Evolutionary conservation across 2,329 filamentous ascomycete genomes (phyloP).

Genomic region (Xylariaceae sp.): DNA sequence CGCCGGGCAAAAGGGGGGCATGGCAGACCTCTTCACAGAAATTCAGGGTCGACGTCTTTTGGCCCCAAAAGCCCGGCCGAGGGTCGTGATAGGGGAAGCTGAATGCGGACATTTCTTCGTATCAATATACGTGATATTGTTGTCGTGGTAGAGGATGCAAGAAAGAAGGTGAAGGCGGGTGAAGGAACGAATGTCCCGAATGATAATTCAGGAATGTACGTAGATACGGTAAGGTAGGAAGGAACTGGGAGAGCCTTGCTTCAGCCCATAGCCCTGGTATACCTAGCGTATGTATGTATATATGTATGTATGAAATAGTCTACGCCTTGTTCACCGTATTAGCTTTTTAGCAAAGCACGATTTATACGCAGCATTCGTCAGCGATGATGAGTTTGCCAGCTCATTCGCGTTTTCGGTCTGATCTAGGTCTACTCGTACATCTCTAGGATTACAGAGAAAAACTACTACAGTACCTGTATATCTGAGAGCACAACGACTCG

Average conservation of each 20-base stretch:
- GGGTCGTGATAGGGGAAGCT: constrained; percentile 43
- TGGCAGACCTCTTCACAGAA: constrained; percentile 77
- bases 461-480: background rate
- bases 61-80: constrained; percentile 67
- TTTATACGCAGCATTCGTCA: background rate
- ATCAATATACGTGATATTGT: background rate
- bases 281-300: too few relatives aligned
- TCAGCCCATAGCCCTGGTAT: background rate
- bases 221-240: background rate
- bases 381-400: constrained; percentile 3
- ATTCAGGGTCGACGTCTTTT: constrained; percentile 75
- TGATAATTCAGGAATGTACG: background rate
- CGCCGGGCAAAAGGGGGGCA: background rate
- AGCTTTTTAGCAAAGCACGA: background rate
- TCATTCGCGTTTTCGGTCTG: too few relatives aligned
- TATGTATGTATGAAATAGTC: too few relatives aligned
- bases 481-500: background rate
- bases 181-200: background rate
- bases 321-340: background rate
- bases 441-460: too few relatives aligned
- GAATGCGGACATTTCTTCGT: constrained; percentile 30
- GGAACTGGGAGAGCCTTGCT: constrained; percentile 17
- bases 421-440: too few relatives aligned
- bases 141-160: background rate
- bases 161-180: background rate